Conservation (phyloP, 306 rosid species). For the Gastrolobium bilobum region DNA sequence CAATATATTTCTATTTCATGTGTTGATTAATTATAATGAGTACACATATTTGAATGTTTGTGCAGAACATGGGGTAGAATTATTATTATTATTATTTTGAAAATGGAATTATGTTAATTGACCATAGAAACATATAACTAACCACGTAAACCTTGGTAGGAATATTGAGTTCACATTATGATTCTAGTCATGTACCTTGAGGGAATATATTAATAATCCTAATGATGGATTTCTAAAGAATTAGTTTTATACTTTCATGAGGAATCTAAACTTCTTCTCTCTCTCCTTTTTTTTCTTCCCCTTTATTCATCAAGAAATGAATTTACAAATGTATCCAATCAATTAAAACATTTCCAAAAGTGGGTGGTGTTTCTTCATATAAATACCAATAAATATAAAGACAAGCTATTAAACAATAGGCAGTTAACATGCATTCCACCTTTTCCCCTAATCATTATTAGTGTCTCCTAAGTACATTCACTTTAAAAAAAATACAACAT, state of each 20-base stretch:
- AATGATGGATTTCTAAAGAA: slow-evolving; percentile 12
- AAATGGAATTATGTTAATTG: slow-evolving; percentile 35
- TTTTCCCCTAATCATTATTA: slow-evolving; percentile 73
- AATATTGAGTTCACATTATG: slow-evolving; percentile 24
- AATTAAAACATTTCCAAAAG: slow-evolving; percentile 33
- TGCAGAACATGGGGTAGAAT: slow-evolving; percentile 13
- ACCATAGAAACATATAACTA: slow-evolving; percentile 33
- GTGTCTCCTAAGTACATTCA: slow-evolving; percentile 57
- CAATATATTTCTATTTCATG: not conserved
- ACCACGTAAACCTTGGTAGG: slow-evolving; percentile 5
- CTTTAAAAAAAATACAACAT: slow-evolving; percentile 42
- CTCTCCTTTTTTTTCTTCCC: too few species aligned
- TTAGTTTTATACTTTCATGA: slow-evolving; percentile 16
- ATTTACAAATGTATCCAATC: not conserved
- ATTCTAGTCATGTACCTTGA: not conserved
- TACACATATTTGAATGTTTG: not conserved
- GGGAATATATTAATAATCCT: slow-evolving; percentile 32
- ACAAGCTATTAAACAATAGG: slow-evolving; percentile 48
- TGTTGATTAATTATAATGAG: not conserved
- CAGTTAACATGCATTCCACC: slow-evolving; percentile 58
- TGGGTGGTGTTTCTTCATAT: slow-evolving; percentile 2
- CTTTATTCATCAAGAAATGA: slow-evolving; percentile 31
- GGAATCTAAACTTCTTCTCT: slow-evolving; percentile 33
- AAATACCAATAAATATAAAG: not conserved
- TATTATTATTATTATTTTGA: too few species aligned